Evolutionary conservation across 306 rosid species (phyloP), one percentile per base, ranked within the genome.

Genomic region (Vachellia pachyceras): DNA sequence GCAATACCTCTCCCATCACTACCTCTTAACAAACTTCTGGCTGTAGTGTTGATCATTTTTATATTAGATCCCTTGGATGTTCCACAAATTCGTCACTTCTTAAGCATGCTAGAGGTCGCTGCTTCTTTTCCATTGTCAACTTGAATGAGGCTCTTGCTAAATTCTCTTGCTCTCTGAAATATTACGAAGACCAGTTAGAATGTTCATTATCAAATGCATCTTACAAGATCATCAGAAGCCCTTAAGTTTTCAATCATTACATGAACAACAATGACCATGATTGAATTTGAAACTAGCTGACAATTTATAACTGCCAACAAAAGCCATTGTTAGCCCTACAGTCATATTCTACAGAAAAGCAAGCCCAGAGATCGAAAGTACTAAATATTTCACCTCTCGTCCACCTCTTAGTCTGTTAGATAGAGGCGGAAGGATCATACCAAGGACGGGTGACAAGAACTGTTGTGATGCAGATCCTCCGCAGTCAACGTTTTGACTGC

Each of bases 81-180:
- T 76, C 33, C 73, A 64, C 82, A 70, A 22, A 23, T 75, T 72
- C 55, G 76, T 80, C 68, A 36, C 72, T 75, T 83, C 84, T 87
- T 78, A 82, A 55, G 77, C 75, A 61, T 73, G 10, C 29, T 77
- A 2, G 82, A 78, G 60, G 76, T 77, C 75, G 70, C 81, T 74
- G 77, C 63, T 78, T 84, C 86, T 75, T 82, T 76, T 79, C 81
- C 86, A 80, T 82, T 83, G 36, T 77, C 87, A 58, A 88, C 87
- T 76, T 66, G 83, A 82, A 79, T 78, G 74, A 87, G 79, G 71
- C 78, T 84, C 84, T 87, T 87, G 20, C 79, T 72, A 37, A 89
- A 83, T 76, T 87, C 92, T 68, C 83, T 73, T 40, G 91, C 93
- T 47, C 78, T 82, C 94, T 92, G 94, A 33, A 77, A 57, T 46